Conservation (phyloP, 1,139 yeast species). For the Arxiozyma slooffiae region DNA sequence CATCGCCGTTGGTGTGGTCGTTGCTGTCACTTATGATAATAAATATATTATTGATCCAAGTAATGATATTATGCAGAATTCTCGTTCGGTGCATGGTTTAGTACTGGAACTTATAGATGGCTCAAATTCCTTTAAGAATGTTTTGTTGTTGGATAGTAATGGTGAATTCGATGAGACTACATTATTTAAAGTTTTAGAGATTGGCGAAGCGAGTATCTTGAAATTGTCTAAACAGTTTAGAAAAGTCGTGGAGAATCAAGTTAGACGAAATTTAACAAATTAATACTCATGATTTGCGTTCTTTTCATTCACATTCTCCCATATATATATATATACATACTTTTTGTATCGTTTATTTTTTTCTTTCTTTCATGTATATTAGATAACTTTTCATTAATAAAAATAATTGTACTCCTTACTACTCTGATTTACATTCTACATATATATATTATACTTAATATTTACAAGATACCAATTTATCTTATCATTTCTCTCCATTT, state of each 20-base stretch:
- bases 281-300: background rate
- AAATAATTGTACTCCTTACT: too few species aligned
- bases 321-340: too few species aligned
- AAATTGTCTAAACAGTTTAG: constrained; percentile 40
- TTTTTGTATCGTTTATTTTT: too few species aligned
- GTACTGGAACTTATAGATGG: constrained; percentile 16
- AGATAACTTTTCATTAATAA: too few species aligned
- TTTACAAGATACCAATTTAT: constrained; percentile 50
- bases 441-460: background rate
- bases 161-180: constrained; percentile 58
- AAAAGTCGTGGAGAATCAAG: constrained; percentile 37
- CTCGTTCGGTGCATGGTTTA: constrained; percentile 51
- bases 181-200: constrained; percentile 41
- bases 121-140: constrained; percentile 41
- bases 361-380: too few species aligned
- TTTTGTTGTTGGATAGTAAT: constrained; percentile 59
- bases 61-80: constrained; percentile 33
- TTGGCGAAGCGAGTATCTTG: constrained; percentile 41
- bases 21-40: constrained; percentile 34
- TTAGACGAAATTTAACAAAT: background rate
- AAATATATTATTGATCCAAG: constrained; percentile 39
- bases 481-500: constrained; percentile 45
- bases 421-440: too few species aligned
- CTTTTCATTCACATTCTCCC: too few species aligned
- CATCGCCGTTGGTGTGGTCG: constrained; percentile 49